Conservation (phyloP, 768 basidiomycete species). For the Hypsizygus marmoreus region DNA sequence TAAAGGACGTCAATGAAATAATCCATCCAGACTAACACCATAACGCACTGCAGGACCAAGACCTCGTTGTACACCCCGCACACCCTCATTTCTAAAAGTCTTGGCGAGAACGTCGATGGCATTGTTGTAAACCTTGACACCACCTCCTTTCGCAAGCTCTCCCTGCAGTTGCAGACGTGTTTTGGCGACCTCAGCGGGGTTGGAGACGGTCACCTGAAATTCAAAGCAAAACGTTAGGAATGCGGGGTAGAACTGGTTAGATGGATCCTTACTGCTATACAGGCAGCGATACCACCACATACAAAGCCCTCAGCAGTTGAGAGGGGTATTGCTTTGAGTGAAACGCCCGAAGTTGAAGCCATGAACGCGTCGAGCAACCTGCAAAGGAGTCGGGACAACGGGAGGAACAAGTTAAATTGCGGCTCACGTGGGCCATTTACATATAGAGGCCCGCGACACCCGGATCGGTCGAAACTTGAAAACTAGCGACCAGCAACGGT, state of each 20-base stretch:
- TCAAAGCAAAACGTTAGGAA: conserved; percentile 12
- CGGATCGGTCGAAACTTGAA: too few relatives aligned
- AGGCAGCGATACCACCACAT: conserved; percentile 90
- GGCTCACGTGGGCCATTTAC: conserved; percentile 13
- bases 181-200: conserved; percentile 86
- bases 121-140: conserved; percentile 81
- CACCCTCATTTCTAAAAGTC: conserved; percentile 88
- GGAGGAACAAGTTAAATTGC: neutral
- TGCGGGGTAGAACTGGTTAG: neutral
- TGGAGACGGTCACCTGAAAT: conserved; percentile 73
- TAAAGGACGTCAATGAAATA: conserved; percentile 19
- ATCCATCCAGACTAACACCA: neutral
- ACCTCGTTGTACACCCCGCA: conserved; percentile 91
- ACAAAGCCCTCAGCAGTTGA: conserved; percentile 81
- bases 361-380: conserved; percentile 12
- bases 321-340: conserved; percentile 34
- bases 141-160: conserved; percentile 79
- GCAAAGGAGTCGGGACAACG: neutral
- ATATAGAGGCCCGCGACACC: too few relatives aligned
- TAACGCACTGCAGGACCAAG: conserved; percentile 80
- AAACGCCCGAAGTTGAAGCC: conserved; percentile 11
- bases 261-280: conserved; percentile 69
- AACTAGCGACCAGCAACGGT: too few relatives aligned
- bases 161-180: conserved; percentile 96
- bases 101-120: conserved; percentile 85